Conservation (phyloP, 805 yeast species). For the Yamadazyma scolyti region DNA sequence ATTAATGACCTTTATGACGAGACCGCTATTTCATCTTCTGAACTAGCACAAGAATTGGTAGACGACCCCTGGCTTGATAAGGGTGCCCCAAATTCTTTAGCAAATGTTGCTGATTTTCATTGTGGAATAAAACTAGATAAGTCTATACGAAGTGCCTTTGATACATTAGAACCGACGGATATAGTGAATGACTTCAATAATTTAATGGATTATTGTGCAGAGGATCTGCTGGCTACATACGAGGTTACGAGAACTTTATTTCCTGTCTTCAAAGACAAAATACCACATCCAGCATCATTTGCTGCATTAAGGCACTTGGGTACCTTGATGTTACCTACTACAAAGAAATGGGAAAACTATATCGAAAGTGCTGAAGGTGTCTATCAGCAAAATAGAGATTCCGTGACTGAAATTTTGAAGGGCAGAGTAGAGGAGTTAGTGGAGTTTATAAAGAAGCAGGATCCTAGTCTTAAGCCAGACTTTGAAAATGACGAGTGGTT, state of each 20-base stretch:
- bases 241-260: constrained; percentile 62
- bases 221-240: constrained; percentile 76
- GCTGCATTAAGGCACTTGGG: constrained; percentile 79
- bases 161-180: constrained; percentile 48
- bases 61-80: constrained; percentile 84
- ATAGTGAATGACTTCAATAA: constrained; percentile 55
- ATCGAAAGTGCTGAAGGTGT: constrained; percentile 62
- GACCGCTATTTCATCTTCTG: constrained; percentile 3
- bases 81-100: constrained; percentile 75
- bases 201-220: constrained; percentile 78
- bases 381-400: constrained; percentile 54
- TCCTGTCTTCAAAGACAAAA: constrained; percentile 60
- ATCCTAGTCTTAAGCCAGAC: constrained; percentile 21
- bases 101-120: constrained; percentile 75
- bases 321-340: constrained; percentile 74
- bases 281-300: constrained; percentile 94
- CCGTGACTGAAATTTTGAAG: constrained; percentile 56
- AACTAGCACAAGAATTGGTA: constrained; percentile 24
- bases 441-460: constrained; percentile 30
- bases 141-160: constrained; percentile 60
- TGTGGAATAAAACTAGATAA: constrained; percentile 69
- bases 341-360: constrained; percentile 68
- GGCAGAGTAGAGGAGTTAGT: constrained; percentile 60
- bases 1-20: constrained; percentile 7
- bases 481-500: constrained; percentile 79